Conservation (phyloP, 495 filamentous ascomycete species). For the Neurospora tetraspora region DNA sequence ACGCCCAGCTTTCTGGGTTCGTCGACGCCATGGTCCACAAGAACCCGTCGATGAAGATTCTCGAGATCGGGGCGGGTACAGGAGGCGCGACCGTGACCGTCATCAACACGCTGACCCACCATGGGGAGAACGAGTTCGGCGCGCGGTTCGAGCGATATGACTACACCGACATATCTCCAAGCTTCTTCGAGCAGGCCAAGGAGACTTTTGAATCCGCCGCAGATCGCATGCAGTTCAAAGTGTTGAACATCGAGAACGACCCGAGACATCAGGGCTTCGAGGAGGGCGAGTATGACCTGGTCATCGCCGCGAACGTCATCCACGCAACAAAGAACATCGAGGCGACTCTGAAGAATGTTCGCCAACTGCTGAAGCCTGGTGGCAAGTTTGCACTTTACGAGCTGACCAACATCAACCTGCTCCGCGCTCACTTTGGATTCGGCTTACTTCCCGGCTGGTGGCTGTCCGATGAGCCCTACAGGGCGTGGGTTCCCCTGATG, state of each 20-base stretch:
- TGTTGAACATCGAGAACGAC: conserved; percentile 35
- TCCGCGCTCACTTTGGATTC: conserved; percentile 6
- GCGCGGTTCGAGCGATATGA: conserved; percentile 24
- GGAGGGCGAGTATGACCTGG: conserved; percentile 36
- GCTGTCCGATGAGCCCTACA: conserved; percentile 29
- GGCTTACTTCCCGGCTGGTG: conserved; percentile 39
- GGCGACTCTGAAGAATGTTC: conserved; percentile 30
- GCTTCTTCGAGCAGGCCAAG: conserved; percentile 26
- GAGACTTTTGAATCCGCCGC: conserved; percentile 7
- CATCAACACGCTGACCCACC: not conserved
- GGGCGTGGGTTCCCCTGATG: conserved; percentile 24
- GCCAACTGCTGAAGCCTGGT: conserved; percentile 37
- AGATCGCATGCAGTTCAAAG: conserved; percentile 32
- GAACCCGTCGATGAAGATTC: conserved; percentile 25
- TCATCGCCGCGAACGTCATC: conserved; percentile 33
- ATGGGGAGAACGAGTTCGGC: not conserved
- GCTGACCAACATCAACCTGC: conserved; percentile 9
- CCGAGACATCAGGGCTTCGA: conserved; percentile 31
- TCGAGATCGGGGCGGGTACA: conserved; percentile 36
- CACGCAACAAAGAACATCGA: conserved; percentile 36
- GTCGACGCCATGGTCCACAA: conserved; percentile 13
- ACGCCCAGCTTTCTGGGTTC: conserved; percentile 12
- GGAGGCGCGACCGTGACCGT: conserved; percentile 24
- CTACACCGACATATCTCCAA: conserved; percentile 35
- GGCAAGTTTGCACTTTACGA: conserved; percentile 27